Conservation (phyloP, 2,329 filamentous ascomycete genomes). For the Fusarium pseudocircinatum region DNA sequence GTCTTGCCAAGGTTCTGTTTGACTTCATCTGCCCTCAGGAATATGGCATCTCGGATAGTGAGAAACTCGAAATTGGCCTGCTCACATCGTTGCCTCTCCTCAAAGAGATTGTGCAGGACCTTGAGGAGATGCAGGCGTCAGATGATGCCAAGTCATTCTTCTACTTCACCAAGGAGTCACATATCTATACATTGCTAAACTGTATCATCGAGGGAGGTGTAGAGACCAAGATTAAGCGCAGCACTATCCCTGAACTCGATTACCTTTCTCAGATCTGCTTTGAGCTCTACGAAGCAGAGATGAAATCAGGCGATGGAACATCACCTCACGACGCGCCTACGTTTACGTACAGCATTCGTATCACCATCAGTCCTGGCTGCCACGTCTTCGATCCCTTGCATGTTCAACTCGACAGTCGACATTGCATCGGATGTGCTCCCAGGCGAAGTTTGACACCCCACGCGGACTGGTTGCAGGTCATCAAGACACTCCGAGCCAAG, state of each 20-base stretch:
- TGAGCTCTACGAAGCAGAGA: constrained; percentile 95
- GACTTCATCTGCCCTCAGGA: constrained; percentile 99
- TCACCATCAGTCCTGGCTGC: constrained; percentile 94
- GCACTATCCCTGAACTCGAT: constrained; percentile 95
- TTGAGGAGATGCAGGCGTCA: constrained; percentile 96
- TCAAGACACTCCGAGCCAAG: constrained; percentile 92
- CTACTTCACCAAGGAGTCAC: constrained; percentile 99
- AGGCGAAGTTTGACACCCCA: constrained; percentile 89
- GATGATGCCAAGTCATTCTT: constrained; percentile 95
- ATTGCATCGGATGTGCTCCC: constrained; percentile 95
- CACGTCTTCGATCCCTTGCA: constrained; percentile 97
- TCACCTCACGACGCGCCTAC: constrained; percentile 66
- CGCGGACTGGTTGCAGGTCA: constrained; percentile 95
- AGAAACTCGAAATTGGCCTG: constrained; percentile 98
- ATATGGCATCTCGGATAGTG: constrained; percentile 93
- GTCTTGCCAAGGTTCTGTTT: constrained; percentile 92
- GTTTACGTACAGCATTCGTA: constrained; percentile 95
- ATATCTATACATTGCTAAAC: constrained; percentile 97
- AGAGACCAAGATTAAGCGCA: constrained; percentile 94
- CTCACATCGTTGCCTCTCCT: constrained; percentile 92
- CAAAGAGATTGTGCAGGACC: constrained; percentile 95
- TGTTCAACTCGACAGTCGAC: constrained; percentile 93
- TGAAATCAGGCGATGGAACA: constrained; percentile 60
- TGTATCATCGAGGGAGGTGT: constrained; percentile 98
- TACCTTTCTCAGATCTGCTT: constrained; percentile 98